A percentile compares a stretch with the other conserved stretches of the same genome.
These are phyloP conservation scores for Aegilops longissima DNA, from an alignment of 176 grass and related monocot species.

Conservation along the genomic window DNA sequence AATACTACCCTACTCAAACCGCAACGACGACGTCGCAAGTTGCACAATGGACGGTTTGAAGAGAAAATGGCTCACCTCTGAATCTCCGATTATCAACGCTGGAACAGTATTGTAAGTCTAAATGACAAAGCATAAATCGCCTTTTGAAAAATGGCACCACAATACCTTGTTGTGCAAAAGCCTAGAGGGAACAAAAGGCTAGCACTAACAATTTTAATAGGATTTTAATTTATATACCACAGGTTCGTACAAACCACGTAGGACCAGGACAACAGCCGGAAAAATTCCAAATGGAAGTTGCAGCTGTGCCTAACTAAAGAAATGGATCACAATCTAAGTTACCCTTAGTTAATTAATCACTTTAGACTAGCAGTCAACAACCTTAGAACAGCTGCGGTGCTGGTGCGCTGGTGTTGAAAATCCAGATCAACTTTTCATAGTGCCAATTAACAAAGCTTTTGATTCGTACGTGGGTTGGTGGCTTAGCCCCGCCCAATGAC, in stretches of 20 bases:
- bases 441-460: conserved; percentile 11
- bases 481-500: neutral
- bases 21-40: neutral
- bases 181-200: neutral
- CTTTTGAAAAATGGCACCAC: neutral
- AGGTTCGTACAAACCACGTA: neutral
- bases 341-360: neutral
- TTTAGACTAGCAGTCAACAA: neutral
- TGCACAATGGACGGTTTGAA: neutral
- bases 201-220: neutral
- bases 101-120: neutral
- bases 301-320: neutral
- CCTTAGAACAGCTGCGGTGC: neutral
- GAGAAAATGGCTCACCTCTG: neutral
- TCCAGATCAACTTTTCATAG: neutral
- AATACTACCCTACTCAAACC: neutral
- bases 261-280: neutral
- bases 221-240: neutral
- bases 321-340: neutral
- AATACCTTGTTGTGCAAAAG: neutral
- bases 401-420: neutral
- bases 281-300: neutral
- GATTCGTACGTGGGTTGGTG: neutral
- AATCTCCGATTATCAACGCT: neutral
- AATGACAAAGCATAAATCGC: neutral